Evolutionary conservation across 805 yeast genomes (phyloP).

Genomic region (Candida andamanensis): DNA sequence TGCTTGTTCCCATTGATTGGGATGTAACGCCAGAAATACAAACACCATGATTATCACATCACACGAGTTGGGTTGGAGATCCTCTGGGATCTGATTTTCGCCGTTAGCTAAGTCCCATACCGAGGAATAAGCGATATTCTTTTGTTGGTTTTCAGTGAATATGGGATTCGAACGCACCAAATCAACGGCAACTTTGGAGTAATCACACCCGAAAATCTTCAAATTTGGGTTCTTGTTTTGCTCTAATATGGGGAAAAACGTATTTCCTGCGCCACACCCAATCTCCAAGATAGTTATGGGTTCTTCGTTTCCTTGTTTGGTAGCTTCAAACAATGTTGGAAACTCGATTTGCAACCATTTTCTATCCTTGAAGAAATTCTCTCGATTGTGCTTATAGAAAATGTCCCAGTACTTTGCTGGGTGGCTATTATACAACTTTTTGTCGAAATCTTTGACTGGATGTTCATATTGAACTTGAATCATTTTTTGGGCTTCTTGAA

Average conservation of each 20-base stretch:
- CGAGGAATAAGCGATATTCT: constrained; percentile 62
- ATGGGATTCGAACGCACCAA: constrained; percentile 62
- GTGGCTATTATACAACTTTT: constrained; percentile 66
- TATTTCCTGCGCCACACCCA: constrained; percentile 98
- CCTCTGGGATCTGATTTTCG: constrained; percentile 73
- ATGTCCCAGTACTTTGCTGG: constrained; percentile 96
- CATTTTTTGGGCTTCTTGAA: constrained; percentile 65
- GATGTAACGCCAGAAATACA: constrained; percentile 88
- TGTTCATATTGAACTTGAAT: constrained; percentile 68
- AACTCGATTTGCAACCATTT: constrained; percentile 95
- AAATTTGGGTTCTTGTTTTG: constrained; percentile 79
- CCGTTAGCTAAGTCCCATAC: constrained; percentile 94
- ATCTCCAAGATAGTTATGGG: constrained; percentile 76
- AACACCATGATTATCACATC: constrained; percentile 94
- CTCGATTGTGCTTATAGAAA: constrained; percentile 84
- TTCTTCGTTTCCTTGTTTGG: constrained; percentile 61
- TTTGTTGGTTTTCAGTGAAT: constrained; percentile 47
- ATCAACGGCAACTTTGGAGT: constrained; percentile 84
- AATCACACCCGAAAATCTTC: constrained; percentile 80
- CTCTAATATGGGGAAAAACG: constrained; percentile 82
- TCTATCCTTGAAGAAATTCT: constrained; percentile 93
- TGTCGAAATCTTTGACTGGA: constrained; percentile 89
- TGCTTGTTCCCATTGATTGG: constrained; percentile 86
- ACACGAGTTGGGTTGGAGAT: constrained; percentile 72
- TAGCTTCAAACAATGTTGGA: constrained; percentile 76